phyloP scores from a whole-genome alignment of 2,329 filamentous ascomycete genomes.

The Botrytis medusae region DNA sequence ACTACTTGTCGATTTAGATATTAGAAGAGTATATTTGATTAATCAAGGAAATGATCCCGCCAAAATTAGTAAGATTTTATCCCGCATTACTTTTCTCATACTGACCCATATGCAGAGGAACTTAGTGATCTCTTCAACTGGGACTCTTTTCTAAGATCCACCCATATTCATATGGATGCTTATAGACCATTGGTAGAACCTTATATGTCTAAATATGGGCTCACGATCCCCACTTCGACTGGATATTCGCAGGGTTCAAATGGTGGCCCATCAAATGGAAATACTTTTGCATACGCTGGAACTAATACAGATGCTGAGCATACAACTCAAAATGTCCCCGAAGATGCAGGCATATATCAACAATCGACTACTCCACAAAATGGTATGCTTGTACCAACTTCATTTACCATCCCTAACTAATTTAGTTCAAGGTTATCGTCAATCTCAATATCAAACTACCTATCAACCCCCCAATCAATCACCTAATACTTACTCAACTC shows the following conservation, averaged over 20 bases:
- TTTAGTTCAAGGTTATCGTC: conserved; percentile 8
- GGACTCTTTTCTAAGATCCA: conserved; percentile 61
- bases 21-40: conserved; percentile 57
- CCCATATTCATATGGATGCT: conserved; percentile 59
- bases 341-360: conserved; percentile 23
- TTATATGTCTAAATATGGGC: conserved; percentile 42
- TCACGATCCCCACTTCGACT: conserved; percentile 30
- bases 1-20: conserved; percentile 55
- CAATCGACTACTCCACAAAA: conserved; percentile 21
- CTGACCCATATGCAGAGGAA: conserved; percentile 16
- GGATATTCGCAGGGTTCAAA: conserved; percentile 7
- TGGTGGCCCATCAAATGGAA: background rate
- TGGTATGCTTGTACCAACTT: conserved; percentile 14
- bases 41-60: conserved; percentile 51
- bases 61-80: conserved; percentile 41
- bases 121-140: conserved; percentile 50
- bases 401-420: background rate
- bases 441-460: conserved; percentile 32
- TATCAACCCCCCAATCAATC: conserved; percentile 23
- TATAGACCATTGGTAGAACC: conserved; percentile 53
- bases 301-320: conserved; percentile 27
- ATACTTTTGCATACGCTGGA: conserved; percentile 25
- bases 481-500: conserved; percentile 17
- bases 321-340: conserved; percentile 21
- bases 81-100: background rate